Percentiles rank a stretch among this genome's conserved stretches.
Conservation (phyloP, 2,329 filamentous ascomycete genomes). For the Pseudopyrenochaeta lycopersici region DNA sequence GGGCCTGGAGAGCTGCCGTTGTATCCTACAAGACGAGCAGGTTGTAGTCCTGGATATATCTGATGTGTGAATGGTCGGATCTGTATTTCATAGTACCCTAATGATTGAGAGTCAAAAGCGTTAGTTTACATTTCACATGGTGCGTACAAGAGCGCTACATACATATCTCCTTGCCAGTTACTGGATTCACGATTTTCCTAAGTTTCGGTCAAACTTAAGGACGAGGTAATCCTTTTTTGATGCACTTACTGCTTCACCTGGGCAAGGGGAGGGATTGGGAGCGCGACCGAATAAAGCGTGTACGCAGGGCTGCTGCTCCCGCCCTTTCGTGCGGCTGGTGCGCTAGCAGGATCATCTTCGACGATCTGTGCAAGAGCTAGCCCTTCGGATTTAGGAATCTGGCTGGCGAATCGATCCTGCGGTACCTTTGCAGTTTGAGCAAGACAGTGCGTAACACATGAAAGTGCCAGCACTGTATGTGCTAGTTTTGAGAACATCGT, state of each 20-base stretch:
- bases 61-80: slow-evolving; percentile 54
- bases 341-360: background rate
- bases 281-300: slow-evolving; percentile 25
- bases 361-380: slow-evolving; percentile 5
- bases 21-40: slow-evolving; percentile 58
- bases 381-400: slow-evolving; percentile 7
- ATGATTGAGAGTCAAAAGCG: no score
- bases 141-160: no score
- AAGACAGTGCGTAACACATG: background rate
- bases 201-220: background rate
- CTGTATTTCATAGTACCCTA: slow-evolving; percentile 55
- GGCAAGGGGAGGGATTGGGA: slow-evolving; percentile 58
- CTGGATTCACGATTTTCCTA: slow-evolving; percentile 27
- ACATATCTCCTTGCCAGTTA: slow-evolving; percentile 47
- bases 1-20: slow-evolving; percentile 65
- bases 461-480: slow-evolving; percentile 2
- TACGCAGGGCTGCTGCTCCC: slow-evolving; percentile 38
- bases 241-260: slow-evolving; percentile 50
- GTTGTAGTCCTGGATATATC: slow-evolving; percentile 52
- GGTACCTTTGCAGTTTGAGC: slow-evolving; percentile 1
- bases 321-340: background rate
- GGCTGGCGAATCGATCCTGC: slow-evolving; percentile 7
- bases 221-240: background rate
- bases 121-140: no score
- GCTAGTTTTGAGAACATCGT: slow-evolving; percentile 7